Conservation (phyloP, 371 early-diverging fungal genomes). For the Cladochytrium tenue region DNA sequence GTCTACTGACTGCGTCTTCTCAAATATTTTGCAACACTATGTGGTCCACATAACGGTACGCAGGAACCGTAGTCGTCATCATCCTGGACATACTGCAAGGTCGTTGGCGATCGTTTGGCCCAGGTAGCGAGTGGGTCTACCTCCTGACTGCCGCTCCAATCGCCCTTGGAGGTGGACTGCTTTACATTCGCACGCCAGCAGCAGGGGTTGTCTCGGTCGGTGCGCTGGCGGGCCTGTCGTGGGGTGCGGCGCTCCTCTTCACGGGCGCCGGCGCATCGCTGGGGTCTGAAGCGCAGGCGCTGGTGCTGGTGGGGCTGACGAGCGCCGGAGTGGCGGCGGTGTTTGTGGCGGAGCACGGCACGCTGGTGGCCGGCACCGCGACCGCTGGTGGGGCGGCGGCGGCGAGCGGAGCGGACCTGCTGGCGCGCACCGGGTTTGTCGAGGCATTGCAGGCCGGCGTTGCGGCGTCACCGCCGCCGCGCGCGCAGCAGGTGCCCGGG, state of each 20-base stretch:
- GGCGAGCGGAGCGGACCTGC: constrained; percentile 72
- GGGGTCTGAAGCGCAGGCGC: constrained; percentile 17
- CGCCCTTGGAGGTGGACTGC: constrained; percentile 20
- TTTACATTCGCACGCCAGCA: constrained; percentile 9
- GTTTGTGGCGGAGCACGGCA: constrained; percentile 55
- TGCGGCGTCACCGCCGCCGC: constrained; percentile 5
- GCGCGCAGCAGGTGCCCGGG: constrained; percentile 12
- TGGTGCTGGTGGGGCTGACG: constrained; percentile 11
- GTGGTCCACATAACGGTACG: not conserved
- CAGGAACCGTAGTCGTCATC: constrained; percentile 16
- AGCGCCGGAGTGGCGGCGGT: constrained; percentile 28
- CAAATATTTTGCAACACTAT: not conserved
- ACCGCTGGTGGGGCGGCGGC: constrained; percentile 69
- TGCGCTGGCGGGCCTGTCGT: constrained; percentile 22
- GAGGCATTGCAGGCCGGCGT: constrained; percentile 11
- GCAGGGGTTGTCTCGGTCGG: constrained; percentile 19
- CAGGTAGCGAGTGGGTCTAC: constrained; percentile 27
- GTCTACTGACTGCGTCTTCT: not conserved
- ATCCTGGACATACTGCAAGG: constrained; percentile 17
- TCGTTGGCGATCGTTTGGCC: constrained; percentile 25
- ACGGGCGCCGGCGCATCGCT: constrained; percentile 26
- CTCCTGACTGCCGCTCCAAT: constrained; percentile 8
- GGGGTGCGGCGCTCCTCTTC: constrained; percentile 21
- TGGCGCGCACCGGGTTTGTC: constrained; percentile 70
- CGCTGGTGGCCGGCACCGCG: constrained; percentile 61